Evolutionary conservation across 371 early-diverging fungal species (phyloP), one percentile per base, ranked within the genome.

Genomic region (Mortierella sp.): DNA sequence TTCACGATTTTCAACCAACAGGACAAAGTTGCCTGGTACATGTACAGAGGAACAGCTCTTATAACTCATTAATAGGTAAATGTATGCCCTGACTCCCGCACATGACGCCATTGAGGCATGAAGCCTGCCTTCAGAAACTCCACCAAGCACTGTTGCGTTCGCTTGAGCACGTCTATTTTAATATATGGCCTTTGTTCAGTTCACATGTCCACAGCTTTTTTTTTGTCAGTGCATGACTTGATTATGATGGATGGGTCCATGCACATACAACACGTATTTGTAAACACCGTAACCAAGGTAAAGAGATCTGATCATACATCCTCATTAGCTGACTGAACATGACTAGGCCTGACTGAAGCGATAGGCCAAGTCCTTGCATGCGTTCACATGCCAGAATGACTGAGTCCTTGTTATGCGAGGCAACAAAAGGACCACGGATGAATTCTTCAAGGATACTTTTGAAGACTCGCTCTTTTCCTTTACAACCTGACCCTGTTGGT

Each of bases 201-300:
- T 24, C 36, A 33, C 28, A 24, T 33, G 36, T 58, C 6, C 53
- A 32, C 22, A 2, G 24, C 3, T 13, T 40, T 24, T 10, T 2
- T 38, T 19, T 3, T 2, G 50, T 9, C 15, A 53, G 28, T 32
- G 36, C 32, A 58, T 16, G 50, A 50, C n/a, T n/a, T 43, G 43
- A 5, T 33, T n/a, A 19, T 96, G 96, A 19, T 91, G 87, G 32
- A 94, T 86, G 4, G 92, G 88, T 36, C 98, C 97, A 76, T 96
- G 97, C 0, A 97, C 97, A 76, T 96, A 97, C 0, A 97, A 96
- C 45, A 97, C 86, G 82, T 96, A 97, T 89, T 97, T 96, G 89
- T 92, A 96, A 61, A 91, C 91, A 52, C 84, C 85, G 72, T 92
- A 95, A 7, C 94, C 47, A 98, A 85, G 4, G 91, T 87, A 75